A percentile compares a stretch with the other conserved stretches of the same genome.
Conservation (phyloP, 257 asterid species). For the Fraxinus quadrangulata region DNA sequence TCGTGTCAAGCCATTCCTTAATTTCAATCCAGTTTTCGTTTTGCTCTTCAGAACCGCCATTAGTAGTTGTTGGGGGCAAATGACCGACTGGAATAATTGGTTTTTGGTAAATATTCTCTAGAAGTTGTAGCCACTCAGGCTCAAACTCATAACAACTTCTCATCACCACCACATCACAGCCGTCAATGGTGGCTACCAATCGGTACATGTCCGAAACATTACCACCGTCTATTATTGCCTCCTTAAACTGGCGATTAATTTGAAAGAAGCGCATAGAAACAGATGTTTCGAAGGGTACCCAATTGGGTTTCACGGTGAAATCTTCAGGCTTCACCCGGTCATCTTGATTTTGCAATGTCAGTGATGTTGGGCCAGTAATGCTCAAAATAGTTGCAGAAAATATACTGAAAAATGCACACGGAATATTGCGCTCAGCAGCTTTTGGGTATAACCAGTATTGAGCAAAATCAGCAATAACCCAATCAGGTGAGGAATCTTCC, state of each 20-base stretch:
- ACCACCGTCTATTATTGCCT: neutral
- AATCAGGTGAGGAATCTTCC: slow-evolving; percentile 22
- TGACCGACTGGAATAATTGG: slow-evolving; percentile 33
- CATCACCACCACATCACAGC: neutral
- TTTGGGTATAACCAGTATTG: slow-evolving; percentile 25
- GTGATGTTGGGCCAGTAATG: neutral
- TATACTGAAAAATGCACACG: slow-evolving; percentile 7
- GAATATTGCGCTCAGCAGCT: slow-evolving; percentile 17
- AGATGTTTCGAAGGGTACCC: slow-evolving; percentile 31
- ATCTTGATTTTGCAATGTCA: neutral
- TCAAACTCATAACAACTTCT: slow-evolving; percentile 37
- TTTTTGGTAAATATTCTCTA: slow-evolving; percentile 25
- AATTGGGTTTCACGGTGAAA: slow-evolving; percentile 20
- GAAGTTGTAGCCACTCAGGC: slow-evolving; percentile 30
- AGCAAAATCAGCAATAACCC: slow-evolving; percentile 33
- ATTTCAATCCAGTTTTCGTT: slow-evolving; percentile 16
- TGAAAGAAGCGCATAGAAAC: slow-evolving; percentile 8
- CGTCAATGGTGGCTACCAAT: neutral
- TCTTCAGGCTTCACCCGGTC: slow-evolving; percentile 15
- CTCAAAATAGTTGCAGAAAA: neutral
- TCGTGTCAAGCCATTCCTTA: slow-evolving; percentile 23
- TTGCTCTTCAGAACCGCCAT: neutral
- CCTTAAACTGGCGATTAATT: slow-evolving; percentile 1
- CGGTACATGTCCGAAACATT: slow-evolving; percentile 15
- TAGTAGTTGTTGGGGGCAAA: slow-evolving; percentile 14